These are phyloP conservation scores for Pichia sp. DNA, from an alignment of 1,139 yeast genomes.

Conservation along the genomic window DNA sequence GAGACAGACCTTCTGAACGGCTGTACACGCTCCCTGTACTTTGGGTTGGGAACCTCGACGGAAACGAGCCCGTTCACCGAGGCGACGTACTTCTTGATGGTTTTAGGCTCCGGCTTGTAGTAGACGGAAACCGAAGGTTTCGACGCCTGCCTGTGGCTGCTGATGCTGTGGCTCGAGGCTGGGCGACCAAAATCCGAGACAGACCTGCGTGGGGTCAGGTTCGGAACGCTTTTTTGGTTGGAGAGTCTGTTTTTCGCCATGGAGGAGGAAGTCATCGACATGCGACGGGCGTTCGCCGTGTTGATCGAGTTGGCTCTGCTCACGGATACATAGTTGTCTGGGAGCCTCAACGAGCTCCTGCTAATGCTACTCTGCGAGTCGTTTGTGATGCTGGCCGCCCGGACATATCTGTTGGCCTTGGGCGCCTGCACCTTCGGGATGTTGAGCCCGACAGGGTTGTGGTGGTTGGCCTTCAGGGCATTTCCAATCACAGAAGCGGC, in stretches of 20 bases:
- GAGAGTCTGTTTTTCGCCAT: conserved; percentile 14
- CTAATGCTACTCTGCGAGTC: conserved; percentile 7
- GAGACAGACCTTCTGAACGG: conserved; percentile 11
- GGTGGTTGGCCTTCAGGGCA: conserved; percentile 31
- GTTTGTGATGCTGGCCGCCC: conserved; percentile 23
- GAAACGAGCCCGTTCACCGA: conserved; percentile 44
- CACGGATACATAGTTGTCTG: conserved; percentile 6
- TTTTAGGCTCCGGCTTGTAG: conserved; percentile 20
- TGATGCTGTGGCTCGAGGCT: background rate
- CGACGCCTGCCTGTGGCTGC: background rate
- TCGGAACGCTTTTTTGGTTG: conserved; percentile 16
- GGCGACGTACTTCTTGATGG: conserved; percentile 43
- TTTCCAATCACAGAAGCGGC: conserved; percentile 35
- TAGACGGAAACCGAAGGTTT: conserved; percentile 5
- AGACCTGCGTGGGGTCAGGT: conserved; percentile 16
- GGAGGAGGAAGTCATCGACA: conserved; percentile 7
- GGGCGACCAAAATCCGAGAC: conserved; percentile 17
- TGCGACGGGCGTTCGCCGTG: conserved; percentile 16
- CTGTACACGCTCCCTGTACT: conserved; percentile 20
- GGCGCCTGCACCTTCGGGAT: conserved; percentile 22
- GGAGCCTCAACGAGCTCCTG: background rate
- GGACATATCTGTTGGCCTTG: conserved; percentile 19
- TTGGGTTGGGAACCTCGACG: conserved; percentile 41
- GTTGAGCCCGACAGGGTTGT: conserved; percentile 23
- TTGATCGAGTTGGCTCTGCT: conserved; percentile 12